These are phyloP conservation scores for Naematelia encephala DNA, from an alignment of 768 basidiomycete species.

Conservation along the genomic window DNA sequence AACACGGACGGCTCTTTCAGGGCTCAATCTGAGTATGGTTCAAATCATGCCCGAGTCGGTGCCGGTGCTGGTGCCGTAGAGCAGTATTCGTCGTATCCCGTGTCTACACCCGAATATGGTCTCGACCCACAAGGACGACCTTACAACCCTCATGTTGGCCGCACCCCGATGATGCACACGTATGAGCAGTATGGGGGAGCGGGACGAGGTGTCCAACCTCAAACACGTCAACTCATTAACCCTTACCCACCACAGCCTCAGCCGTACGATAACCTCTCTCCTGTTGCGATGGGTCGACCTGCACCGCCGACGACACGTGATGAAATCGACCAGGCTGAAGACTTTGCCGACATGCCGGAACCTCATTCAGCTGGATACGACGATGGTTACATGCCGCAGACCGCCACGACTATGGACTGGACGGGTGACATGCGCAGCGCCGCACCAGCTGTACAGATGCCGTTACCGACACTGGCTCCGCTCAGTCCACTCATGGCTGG, in stretches of 20 bases:
- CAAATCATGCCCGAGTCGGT: slow-evolving; percentile 38
- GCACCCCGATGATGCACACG: slow-evolving; percentile 25
- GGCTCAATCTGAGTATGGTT: slow-evolving; percentile 23
- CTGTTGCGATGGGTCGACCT: slow-evolving; percentile 36
- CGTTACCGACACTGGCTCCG: slow-evolving; percentile 30
- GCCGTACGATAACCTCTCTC: slow-evolving; percentile 16
- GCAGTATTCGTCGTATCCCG: neutral
- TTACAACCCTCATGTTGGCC: slow-evolving; percentile 31
- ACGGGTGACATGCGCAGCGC: slow-evolving; percentile 4
- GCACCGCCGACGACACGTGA: slow-evolving; percentile 21
- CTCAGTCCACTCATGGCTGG: slow-evolving; percentile 25
- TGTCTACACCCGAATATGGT: slow-evolving; percentile 21
- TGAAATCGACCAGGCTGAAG: slow-evolving; percentile 31
- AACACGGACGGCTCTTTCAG: slow-evolving; percentile 22
- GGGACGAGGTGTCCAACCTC: slow-evolving; percentile 12
- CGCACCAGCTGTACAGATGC: slow-evolving; percentile 7
- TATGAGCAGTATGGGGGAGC: slow-evolving; percentile 18
- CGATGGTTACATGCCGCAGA: slow-evolving; percentile 17
- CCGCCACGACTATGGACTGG: slow-evolving; percentile 16
- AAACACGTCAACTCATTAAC: slow-evolving; percentile 28
- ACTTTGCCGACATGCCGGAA: slow-evolving; percentile 35
- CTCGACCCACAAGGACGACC: slow-evolving; percentile 40
- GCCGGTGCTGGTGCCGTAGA: slow-evolving; percentile 12
- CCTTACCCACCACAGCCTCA: slow-evolving; percentile 9
- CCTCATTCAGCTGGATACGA: slow-evolving; percentile 15